Evolutionary conservation across 2,329 filamentous ascomycete species (phyloP).

Genomic region (Diaporthe citriasiana): DNA sequence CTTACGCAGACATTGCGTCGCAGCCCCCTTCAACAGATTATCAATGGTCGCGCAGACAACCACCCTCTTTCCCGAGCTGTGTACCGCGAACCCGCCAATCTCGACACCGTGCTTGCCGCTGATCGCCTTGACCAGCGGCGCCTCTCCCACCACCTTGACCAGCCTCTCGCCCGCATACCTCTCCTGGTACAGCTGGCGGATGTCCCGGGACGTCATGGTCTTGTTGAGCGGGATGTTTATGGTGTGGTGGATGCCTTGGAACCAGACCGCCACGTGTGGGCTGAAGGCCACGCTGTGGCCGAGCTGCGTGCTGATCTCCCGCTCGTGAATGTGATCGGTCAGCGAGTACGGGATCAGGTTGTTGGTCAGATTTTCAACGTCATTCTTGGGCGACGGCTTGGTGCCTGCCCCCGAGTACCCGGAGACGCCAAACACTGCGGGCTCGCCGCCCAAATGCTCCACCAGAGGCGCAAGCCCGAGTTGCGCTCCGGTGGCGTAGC

Average conservation of each 20-base stretch:
- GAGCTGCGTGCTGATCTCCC: slow-evolving; percentile 86
- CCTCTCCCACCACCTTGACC: slow-evolving; percentile 91
- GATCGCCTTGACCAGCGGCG: slow-evolving; percentile 88
- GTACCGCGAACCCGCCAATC: slow-evolving; percentile 95
- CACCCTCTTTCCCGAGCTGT: slow-evolving; percentile 88
- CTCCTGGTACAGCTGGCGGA: slow-evolving; percentile 95
- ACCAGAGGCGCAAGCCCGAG: slow-evolving; percentile 88
- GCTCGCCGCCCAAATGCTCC: slow-evolving; percentile 80
- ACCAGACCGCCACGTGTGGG: slow-evolving; percentile 96
- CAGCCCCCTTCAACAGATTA: slow-evolving; percentile 92
- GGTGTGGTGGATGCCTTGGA: slow-evolving; percentile 93
- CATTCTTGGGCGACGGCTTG: slow-evolving; percentile 94
- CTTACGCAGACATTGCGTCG: slow-evolving; percentile 92
- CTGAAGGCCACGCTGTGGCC: slow-evolving; percentile 84
- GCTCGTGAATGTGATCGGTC: slow-evolving; percentile 95
- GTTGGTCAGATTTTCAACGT: slow-evolving; percentile 83
- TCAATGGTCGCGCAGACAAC: slow-evolving; percentile 97
- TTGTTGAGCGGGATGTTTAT: slow-evolving; percentile 91
- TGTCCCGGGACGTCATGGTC: slow-evolving; percentile 90
- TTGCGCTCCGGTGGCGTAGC: slow-evolving; percentile 94
- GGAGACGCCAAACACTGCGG: slow-evolving; percentile 89
- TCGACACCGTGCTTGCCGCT: slow-evolving; percentile 89
- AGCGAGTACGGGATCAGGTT: slow-evolving; percentile 93
- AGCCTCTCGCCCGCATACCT: slow-evolving; percentile 96
- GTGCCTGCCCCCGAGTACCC: slow-evolving; percentile 97